These are phyloP conservation scores for Blastobotrys illinoisensis DNA, from an alignment of 1,139 yeast genomes.

Conservation along the genomic window DNA sequence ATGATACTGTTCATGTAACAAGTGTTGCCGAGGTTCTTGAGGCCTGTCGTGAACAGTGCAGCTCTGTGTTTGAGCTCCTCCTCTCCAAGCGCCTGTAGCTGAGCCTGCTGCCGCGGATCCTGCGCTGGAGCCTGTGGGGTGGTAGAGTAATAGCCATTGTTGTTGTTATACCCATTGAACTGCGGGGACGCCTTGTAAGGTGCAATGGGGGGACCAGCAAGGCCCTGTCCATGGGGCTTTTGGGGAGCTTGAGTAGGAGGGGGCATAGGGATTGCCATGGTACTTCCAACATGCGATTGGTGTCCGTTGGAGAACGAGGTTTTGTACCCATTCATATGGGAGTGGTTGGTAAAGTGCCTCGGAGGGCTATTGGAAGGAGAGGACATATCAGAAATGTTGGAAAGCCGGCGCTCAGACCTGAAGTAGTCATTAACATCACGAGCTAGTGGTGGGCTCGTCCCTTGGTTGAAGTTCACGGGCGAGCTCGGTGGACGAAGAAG, in stretches of 20 bases:
- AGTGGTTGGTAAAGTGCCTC: neutral
- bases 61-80: conserved; percentile 3
- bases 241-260: neutral
- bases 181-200: neutral
- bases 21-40: conserved; percentile 80
- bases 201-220: neutral
- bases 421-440: conserved; percentile 41
- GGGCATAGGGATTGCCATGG: neutral
- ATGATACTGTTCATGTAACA: conserved; percentile 91
- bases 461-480: conserved; percentile 1
- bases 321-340: neutral
- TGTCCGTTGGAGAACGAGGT: neutral
- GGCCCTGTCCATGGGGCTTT: neutral
- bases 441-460: conserved; percentile 13
- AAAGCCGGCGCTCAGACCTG: conserved; percentile 29
- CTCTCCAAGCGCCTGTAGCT: neutral
- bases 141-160: neutral
- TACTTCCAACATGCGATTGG: neutral
- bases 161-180: neutral
- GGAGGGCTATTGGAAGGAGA: neutral
- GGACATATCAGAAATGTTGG: neutral
- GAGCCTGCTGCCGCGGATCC: neutral
- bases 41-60: conserved; percentile 45
- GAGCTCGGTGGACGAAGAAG: conserved; percentile 7
- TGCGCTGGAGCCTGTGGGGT: neutral